Conservation (phyloP, 2,329 filamentous ascomycete genomes). For the Pseudogymnoascus sp. region DNA sequence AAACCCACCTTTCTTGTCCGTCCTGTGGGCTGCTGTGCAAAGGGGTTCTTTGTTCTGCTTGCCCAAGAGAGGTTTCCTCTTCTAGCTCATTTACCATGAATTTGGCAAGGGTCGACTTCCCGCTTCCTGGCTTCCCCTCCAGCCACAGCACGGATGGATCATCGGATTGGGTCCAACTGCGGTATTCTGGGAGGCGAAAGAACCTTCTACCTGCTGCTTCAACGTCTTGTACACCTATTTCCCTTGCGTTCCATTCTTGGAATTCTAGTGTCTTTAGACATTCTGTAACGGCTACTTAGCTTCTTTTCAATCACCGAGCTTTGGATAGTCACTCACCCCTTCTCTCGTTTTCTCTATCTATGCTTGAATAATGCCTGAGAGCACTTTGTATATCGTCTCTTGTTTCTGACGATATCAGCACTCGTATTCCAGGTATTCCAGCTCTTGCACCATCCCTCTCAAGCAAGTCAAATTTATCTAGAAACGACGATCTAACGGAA, state of each 20-base stretch:
- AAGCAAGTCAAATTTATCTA: background rate
- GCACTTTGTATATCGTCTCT: background rate
- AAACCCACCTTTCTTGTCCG: background rate
- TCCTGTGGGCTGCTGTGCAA: background rate
- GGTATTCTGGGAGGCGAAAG: background rate
- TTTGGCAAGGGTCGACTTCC: slow-evolving; percentile 15
- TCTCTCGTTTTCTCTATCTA: slow-evolving; percentile 8
- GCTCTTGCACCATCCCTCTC: no score
- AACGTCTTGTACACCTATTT: background rate
- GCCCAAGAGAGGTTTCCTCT: no score
- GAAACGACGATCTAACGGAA: background rate
- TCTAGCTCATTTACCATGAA: background rate
- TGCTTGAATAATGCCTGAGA: background rate
- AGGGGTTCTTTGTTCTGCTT: background rate
- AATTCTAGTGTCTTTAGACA: background rate
- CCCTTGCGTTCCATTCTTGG: slow-evolving; percentile 3
- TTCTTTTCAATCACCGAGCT: background rate
- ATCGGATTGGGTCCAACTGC: background rate
- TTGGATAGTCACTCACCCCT: background rate
- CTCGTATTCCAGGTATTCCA: background rate
- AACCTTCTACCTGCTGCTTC: background rate
- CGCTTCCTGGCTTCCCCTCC: slow-evolving; percentile 17
- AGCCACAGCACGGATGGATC: slow-evolving; percentile 7
- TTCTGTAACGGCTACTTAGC: background rate
- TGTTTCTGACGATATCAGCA: background rate